Percentiles rank a stretch among this genome's conserved stretches.
Evolutionary conservation across 768 basidiomycete species (phyloP).

Genomic region (Thelephora aurantiotincta): DNA sequence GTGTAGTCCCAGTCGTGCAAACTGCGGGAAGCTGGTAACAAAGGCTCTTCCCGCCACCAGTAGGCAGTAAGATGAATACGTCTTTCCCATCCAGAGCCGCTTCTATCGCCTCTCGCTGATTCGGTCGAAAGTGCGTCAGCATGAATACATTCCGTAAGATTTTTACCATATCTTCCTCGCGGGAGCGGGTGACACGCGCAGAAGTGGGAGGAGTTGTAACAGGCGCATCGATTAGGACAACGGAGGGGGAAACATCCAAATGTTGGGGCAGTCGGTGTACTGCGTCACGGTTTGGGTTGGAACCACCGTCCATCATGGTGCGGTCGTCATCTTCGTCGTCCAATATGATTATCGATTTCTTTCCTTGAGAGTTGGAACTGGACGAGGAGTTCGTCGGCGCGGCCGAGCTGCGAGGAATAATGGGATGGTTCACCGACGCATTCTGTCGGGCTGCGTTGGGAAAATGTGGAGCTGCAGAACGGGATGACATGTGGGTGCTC

Average conservation of each 20-base stretch:
- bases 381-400: too few relatives aligned
- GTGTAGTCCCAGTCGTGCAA: constrained; percentile 52
- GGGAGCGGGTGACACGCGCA: too few relatives aligned
- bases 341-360: background rate
- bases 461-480: too few relatives aligned
- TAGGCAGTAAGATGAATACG: constrained; percentile 93
- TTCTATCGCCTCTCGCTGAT: constrained; percentile 80
- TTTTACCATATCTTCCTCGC: constrained; percentile 30
- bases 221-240: too few relatives aligned
- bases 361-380: too few relatives aligned
- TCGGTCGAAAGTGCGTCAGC: constrained; percentile 54
- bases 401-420: too few relatives aligned
- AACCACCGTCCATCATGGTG: background rate
- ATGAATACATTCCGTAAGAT: constrained; percentile 47
- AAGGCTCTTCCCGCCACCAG: constrained; percentile 84
- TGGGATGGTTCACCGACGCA: too few relatives aligned
- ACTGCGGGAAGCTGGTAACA: constrained; percentile 88
- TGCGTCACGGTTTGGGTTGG: background rate
- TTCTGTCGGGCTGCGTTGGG: too few relatives aligned
- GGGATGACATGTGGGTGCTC: too few relatives aligned
- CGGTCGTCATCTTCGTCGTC: background rate
- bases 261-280: background rate
- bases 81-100: constrained; percentile 71
- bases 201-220: too few relatives aligned
- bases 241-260: too few relatives aligned